phyloP scores from a whole-genome alignment of 768 basidiomycete genomes.

The Lyophyllum shimeji region DNA sequence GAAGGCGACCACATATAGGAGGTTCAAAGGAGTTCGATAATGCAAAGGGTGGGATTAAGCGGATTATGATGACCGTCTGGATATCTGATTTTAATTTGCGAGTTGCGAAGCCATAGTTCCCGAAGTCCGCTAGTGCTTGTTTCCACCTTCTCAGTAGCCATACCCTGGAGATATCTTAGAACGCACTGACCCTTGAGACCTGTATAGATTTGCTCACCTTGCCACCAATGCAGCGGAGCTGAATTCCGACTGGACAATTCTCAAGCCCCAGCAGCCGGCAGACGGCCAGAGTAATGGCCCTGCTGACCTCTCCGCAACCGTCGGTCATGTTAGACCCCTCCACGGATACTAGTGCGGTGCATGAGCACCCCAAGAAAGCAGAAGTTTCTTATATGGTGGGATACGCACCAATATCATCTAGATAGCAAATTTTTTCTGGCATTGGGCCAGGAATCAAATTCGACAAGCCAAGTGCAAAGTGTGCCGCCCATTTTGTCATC shows the following conservation, averaged over 20 bases:
- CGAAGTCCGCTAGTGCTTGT: slow-evolving; percentile 16
- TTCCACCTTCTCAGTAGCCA: slow-evolving; percentile 19
- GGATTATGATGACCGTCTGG: slow-evolving; percentile 15
- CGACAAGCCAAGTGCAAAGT: slow-evolving; percentile 60
- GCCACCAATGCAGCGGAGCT: slow-evolving; percentile 45
- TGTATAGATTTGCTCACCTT: slow-evolving; percentile 31
- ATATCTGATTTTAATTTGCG: slow-evolving; percentile 49
- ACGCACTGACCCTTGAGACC: neutral
- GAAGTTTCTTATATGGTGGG: too few species aligned
- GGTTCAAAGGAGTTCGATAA: slow-evolving; percentile 52
- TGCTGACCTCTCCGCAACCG: slow-evolving; percentile 49
- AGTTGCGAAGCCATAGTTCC: slow-evolving; percentile 34
- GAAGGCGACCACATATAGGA: slow-evolving; percentile 47
- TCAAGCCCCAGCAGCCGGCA: slow-evolving; percentile 34
- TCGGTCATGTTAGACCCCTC: slow-evolving; percentile 52
- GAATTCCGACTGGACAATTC: slow-evolving; percentile 45
- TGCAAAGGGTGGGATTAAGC: slow-evolving; percentile 41
- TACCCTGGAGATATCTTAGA: slow-evolving; percentile 28
- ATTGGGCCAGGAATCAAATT: slow-evolving; percentile 59
- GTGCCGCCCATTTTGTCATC: slow-evolving; percentile 63
- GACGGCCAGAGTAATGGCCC: slow-evolving; percentile 32
- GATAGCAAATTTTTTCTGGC: slow-evolving; percentile 32
- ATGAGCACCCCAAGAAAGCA: neutral
- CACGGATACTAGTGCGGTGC: slow-evolving; percentile 23
- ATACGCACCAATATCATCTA: slow-evolving; percentile 51